phyloP scores from a whole-genome alignment of 768 basidiomycete genomes.

The Tulasnella sp. region DNA sequence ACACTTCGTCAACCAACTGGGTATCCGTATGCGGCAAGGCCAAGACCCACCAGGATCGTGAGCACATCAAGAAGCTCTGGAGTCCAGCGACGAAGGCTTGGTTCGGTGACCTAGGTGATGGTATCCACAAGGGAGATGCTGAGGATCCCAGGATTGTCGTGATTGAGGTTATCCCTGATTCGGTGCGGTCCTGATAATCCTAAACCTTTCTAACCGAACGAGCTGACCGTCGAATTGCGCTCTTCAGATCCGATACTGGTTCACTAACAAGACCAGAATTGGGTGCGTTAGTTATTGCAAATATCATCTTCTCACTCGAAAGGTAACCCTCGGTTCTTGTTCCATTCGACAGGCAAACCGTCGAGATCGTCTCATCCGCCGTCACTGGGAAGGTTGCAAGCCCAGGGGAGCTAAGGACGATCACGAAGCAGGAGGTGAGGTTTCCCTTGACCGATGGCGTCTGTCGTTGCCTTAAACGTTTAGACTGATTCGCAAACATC shows the following conservation, averaged over 20 bases:
- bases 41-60: slow-evolving; percentile 49
- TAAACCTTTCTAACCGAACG: neutral
- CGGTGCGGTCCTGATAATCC: slow-evolving; percentile 25
- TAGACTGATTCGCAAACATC: no score
- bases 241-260: slow-evolving; percentile 61
- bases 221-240: neutral
- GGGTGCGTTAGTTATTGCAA: no score
- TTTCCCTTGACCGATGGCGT: slow-evolving; percentile 17
- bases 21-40: slow-evolving; percentile 68
- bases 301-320: no score
- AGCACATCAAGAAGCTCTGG: slow-evolving; percentile 56
- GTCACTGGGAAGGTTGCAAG: slow-evolving; percentile 51
- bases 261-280: slow-evolving; percentile 48
- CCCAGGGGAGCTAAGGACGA: slow-evolving; percentile 69
- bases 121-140: slow-evolving; percentile 69
- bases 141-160: slow-evolving; percentile 69
- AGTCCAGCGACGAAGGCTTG: slow-evolving; percentile 43
- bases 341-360: slow-evolving; percentile 29
- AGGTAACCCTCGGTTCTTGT: no score
- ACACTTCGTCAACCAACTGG: slow-evolving; percentile 63
- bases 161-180: slow-evolving; percentile 68
- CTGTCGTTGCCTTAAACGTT: neutral
- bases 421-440: slow-evolving; percentile 61
- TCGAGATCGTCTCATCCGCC: slow-evolving; percentile 49
- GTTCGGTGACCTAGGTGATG: slow-evolving; percentile 82